Percentiles rank a stretch among this genome's conserved stretches.
These are phyloP conservation scores for Neonectria sp. DNA, from an alignment of 2,329 filamentous ascomycete species.

Conservation along the genomic window DNA sequence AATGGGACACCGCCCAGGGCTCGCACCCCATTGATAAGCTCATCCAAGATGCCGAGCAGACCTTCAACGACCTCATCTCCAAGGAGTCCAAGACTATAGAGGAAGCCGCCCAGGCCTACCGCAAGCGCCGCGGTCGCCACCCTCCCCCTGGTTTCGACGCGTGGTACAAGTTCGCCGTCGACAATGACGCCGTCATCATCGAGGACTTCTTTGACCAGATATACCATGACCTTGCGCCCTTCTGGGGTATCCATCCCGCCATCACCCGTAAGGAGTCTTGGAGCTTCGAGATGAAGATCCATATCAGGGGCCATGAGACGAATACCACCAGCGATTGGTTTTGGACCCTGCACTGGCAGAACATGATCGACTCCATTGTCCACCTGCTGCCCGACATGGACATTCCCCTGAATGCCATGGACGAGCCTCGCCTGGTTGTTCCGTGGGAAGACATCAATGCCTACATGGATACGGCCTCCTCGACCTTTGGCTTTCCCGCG, in stretches of 20 bases:
- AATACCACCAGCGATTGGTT: conserved; percentile 69
- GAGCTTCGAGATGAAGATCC: conserved; percentile 74
- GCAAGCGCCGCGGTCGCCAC: conserved; percentile 70
- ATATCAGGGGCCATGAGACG: conserved; percentile 67
- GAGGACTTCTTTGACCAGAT: conserved; percentile 77
- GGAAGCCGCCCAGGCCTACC: conserved; percentile 71
- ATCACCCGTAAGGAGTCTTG: conserved; percentile 66
- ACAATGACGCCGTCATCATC: conserved; percentile 68
- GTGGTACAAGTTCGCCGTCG: conserved; percentile 71
- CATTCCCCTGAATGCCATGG: conserved; percentile 76
- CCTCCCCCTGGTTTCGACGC: conserved; percentile 74
- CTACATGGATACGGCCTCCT: conserved; percentile 67
- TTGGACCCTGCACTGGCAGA: conserved; percentile 71
- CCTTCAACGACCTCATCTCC: conserved; percentile 57
- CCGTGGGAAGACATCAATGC: conserved; percentile 73
- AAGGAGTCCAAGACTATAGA: conserved; percentile 65
- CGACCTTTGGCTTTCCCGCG: conserved; percentile 60
- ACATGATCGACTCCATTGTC: conserved; percentile 68
- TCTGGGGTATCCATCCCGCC: conserved; percentile 67
- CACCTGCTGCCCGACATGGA: conserved; percentile 76
- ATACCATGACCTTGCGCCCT: conserved; percentile 72
- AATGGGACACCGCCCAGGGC: conserved; percentile 16
- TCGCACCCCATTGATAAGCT: conserved; percentile 68
- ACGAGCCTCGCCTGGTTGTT: conserved; percentile 75
- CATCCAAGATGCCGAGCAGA: conserved; percentile 61